These are phyloP conservation scores for Turnera subulata DNA, from an alignment of 345 rosid genomes.

Conservation along the genomic window DNA sequence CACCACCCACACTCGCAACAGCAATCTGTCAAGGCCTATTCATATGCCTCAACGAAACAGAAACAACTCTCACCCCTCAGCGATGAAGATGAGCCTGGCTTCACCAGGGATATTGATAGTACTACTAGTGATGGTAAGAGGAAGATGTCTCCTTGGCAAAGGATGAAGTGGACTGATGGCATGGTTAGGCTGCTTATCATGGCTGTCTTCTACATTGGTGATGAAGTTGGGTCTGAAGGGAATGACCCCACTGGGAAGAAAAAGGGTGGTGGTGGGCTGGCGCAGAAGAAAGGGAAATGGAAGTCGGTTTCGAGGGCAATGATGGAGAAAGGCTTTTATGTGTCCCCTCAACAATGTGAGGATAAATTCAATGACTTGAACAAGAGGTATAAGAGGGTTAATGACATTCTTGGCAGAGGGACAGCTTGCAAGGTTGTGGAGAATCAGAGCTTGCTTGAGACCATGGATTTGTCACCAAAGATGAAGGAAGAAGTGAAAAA, in stretches of 20 bases:
- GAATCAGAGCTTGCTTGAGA: conserved; percentile 73
- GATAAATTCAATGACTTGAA: conserved; percentile 95
- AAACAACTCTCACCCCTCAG: conserved; percentile 57
- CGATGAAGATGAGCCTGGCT: conserved; percentile 72
- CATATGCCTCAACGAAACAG: conserved; percentile 36
- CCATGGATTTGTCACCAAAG: conserved; percentile 69
- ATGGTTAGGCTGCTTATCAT: conserved; percentile 82
- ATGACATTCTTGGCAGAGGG: conserved; percentile 88
- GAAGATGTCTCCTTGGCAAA: conserved; percentile 78
- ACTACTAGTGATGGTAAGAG: conserved; percentile 48
- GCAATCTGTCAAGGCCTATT: conserved; percentile 36
- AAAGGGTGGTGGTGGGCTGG: conserved; percentile 45
- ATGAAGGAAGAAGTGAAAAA: conserved; percentile 84
- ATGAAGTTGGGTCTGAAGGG: conserved; percentile 61
- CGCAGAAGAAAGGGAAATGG: conserved; percentile 99
- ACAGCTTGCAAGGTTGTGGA: conserved; percentile 91
- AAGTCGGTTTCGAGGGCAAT: conserved; percentile 90
- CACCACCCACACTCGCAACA: conserved; percentile 34
- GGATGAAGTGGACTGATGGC: conserved; percentile 96
- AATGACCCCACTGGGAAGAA: conserved; percentile 51
- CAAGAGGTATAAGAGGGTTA: conserved; percentile 95
- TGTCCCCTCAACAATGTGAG: conserved; percentile 98
- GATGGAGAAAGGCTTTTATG: conserved; percentile 93
- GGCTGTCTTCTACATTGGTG: conserved; percentile 93
- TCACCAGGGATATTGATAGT: conserved; percentile 64